Conservation (phyloP, 2,329 filamentous ascomycete genomes). For the Fusarium sp. region DNA sequence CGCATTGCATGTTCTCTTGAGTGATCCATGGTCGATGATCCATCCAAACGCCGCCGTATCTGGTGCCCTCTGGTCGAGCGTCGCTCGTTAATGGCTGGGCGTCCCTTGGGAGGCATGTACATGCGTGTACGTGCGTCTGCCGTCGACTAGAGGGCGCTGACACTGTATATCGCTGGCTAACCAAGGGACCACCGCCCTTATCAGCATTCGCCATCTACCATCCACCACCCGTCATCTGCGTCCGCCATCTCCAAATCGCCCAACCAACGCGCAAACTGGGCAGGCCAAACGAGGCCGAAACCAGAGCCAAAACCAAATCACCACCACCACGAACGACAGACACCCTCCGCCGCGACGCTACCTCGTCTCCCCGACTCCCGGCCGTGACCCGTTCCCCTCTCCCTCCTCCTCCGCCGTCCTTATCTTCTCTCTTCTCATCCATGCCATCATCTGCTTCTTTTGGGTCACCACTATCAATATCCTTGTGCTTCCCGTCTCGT, state of each 20-base stretch:
- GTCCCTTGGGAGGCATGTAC: conserved; percentile 1
- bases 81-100: conserved; percentile 12
- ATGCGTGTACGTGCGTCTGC: not conserved
- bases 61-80: conserved; percentile 2
- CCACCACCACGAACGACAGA: conserved; percentile 22
- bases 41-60: conserved; percentile 22
- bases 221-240: conserved; percentile 33
- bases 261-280: conserved; percentile 18
- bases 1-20: conserved; percentile 31
- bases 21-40: conserved; percentile 18
- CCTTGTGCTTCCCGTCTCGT: conserved; percentile 12
- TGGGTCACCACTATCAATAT: conserved; percentile 6
- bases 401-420: conserved; percentile 20
- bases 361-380: conserved; percentile 27
- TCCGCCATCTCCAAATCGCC: conserved; percentile 14
- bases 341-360: conserved; percentile 8
- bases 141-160: not conserved
- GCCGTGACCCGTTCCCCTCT: conserved; percentile 30
- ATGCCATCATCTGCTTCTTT: conserved; percentile 2
- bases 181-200: conserved; percentile 26
- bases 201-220: conserved; percentile 39
- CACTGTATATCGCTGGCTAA: conserved; percentile 18
- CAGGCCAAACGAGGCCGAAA: conserved; percentile 25
- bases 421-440: conserved; percentile 9
- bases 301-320: conserved; percentile 24